Base-by-base conservation (phyloP, 2,329 filamentous ascomycete genomes). In the Pseudocercospora musae region DNA sequence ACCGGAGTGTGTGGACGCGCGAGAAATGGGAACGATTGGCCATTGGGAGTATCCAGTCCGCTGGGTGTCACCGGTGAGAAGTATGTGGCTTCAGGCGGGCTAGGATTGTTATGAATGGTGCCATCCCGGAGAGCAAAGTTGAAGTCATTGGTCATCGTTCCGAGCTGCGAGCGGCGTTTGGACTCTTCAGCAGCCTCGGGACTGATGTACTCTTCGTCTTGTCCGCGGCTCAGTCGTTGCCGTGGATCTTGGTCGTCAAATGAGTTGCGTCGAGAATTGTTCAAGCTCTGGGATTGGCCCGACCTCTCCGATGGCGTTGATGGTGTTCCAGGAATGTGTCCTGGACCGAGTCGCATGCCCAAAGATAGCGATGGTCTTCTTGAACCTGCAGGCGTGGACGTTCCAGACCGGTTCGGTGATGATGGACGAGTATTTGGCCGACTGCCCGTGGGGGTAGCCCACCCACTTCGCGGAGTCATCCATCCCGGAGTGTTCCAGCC, bases 401-500 rank as follows among this genome's bases (percentile, higher is more conserved):
- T 63, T n/a, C 69, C 70, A 20, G 66, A 70, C 10, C 72, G 68
- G 11, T 65, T 70, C 6, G 74, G 74, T 13, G 74, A 76, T 3
- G 71, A 70, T 18, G 69, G 70, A 27, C 73, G 66, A 25, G 73
- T 74, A 54, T 65, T 69, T 10, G 72, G 71, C 21, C 70, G 65
- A 59, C 66, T 70, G 6, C 66, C 63, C n/a, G 65, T 67, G 10
- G 73, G 72, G 11, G 72, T 73, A 53, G 75, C 77, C 64, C 76
- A 78, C 18, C 79, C 78, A 49, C 78, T 79, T 25, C 76, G 69
- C 3, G 77, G 76, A 5, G 75, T 74, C 72, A 76, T 75, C 73
- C 73, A 76, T 11, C 74, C 74, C 33, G 73, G 73, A 3, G 73
- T 75, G 55, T 72, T 74, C 71, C 71, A 74, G 20, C 73, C 73